Conservation (phyloP, 441 rosid species). For the Flueggea neowawraea region DNA sequence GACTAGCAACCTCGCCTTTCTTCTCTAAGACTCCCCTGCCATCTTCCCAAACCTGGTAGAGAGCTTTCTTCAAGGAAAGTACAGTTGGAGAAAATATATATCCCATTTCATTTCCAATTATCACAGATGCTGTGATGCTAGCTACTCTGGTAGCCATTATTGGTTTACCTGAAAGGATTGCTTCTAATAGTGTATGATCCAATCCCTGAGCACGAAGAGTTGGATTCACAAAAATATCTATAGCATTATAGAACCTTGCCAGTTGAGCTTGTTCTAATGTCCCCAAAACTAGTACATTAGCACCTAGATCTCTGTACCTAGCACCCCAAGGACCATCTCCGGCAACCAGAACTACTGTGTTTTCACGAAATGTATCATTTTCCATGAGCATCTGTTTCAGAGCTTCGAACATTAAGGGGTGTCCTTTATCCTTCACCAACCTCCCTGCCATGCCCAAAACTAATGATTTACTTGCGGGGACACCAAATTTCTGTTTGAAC, state of each 20-base stretch:
- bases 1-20: constrained; percentile 67
- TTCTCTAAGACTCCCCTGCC: constrained; percentile 53
- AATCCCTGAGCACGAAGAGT: constrained; percentile 87
- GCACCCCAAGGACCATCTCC: constrained; percentile 93
- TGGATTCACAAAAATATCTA: constrained; percentile 80
- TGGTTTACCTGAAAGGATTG: constrained; percentile 74
- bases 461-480: constrained; percentile 37
- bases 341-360: constrained; percentile 57
- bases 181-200: constrained; percentile 83
- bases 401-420: constrained; percentile 76
- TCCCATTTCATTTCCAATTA: constrained; percentile 52
- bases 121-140: constrained; percentile 76
- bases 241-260: constrained; percentile 74
- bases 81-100: constrained; percentile 70
- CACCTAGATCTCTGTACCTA: constrained; percentile 68
- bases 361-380: constrained; percentile 39
- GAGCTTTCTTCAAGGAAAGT: constrained; percentile 51
- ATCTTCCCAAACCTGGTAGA: constrained; percentile 45
- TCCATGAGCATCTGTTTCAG: constrained; percentile 58
- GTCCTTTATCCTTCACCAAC: constrained; percentile 84
- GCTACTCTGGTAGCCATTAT: constrained; percentile 81
- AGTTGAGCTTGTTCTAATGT: constrained; percentile 67
- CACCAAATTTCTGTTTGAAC: constrained; percentile 49
- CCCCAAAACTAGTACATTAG: constrained; percentile 59
- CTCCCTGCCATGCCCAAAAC: constrained; percentile 87